phyloP scores from a whole-genome alignment of 2,329 filamentous ascomycete species.

The Colletotrichum acutatum region DNA sequence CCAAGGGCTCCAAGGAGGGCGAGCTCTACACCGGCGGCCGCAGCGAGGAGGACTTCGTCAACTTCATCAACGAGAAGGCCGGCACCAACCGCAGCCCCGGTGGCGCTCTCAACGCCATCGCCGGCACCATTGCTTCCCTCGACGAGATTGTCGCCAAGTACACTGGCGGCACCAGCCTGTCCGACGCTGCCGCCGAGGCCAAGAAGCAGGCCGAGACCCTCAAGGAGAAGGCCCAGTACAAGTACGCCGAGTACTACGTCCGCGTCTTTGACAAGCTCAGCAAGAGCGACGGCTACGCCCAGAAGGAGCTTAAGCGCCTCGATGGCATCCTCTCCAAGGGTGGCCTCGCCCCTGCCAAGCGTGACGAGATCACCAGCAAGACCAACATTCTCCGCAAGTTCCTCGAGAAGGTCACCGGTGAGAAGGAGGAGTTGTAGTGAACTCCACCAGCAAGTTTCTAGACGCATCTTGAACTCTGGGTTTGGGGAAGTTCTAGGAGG shows the following conservation, averaged over 20 bases:
- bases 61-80: constrained; percentile 88
- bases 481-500: neutral
- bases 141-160: constrained; percentile 82
- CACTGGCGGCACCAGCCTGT: constrained; percentile 69
- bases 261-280: constrained; percentile 88
- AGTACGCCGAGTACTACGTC: constrained; percentile 94
- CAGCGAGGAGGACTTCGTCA: constrained; percentile 78
- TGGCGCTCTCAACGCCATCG: constrained; percentile 80
- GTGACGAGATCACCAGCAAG: constrained; percentile 87
- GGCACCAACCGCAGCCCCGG: constrained; percentile 87
- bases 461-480: constrained; percentile 7
- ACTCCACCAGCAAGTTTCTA: neutral
- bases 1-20: constrained; percentile 80
- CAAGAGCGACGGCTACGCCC: constrained; percentile 80
- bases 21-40: constrained; percentile 81
- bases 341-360: constrained; percentile 84
- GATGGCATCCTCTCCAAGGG: constrained; percentile 87
- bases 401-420: constrained; percentile 59
- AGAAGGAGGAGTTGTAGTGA: constrained; percentile 78
- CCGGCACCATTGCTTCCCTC: constrained; percentile 84
- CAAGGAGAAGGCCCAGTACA: constrained; percentile 71
- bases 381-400: constrained; percentile 90
- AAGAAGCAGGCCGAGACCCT: constrained; percentile 76
- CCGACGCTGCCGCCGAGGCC: constrained; percentile 75
- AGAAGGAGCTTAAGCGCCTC: constrained; percentile 87